Evolutionary conservation across 2,329 filamentous ascomycete genomes (phyloP).

Genomic region (Colletotrichum gloeosporioides): DNA sequence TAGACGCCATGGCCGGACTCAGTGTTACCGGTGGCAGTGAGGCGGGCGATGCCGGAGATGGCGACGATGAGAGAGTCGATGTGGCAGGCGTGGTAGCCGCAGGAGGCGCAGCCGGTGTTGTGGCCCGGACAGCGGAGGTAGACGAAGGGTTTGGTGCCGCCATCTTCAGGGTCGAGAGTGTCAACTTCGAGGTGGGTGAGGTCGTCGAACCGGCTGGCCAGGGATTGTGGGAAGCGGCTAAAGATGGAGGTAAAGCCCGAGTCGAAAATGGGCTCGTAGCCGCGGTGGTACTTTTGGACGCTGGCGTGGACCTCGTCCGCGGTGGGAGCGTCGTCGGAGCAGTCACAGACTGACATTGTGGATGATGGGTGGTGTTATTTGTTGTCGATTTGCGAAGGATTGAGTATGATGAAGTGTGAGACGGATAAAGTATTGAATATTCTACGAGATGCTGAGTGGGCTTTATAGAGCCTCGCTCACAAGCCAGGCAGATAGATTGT

Average conservation of each 20-base stretch:
- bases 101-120: neutral
- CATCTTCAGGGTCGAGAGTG: neutral
- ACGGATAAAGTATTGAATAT: no score
- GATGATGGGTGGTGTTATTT: neutral
- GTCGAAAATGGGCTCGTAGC: neutral
- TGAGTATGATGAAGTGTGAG: no score
- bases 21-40: accelerated
- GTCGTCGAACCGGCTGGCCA: neutral
- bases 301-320: neutral
- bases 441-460: accelerated
- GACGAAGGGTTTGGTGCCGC: neutral
- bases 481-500: no score
- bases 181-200: neutral
- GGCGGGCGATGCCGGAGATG: neutral
- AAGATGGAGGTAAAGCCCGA: neutral
- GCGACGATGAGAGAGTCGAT: neutral
- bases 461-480: no score
- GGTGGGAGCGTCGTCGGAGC: neutral
- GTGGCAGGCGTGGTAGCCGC: neutral
- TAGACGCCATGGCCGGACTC: neutral
- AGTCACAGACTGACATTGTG: neutral
- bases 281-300: neutral
- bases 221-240: neutral
- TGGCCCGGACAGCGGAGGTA: neutral
- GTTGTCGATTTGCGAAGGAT: no score